Evolutionary conservation across 2,329 filamentous ascomycete species (phyloP).

Genomic region (Arthrinium phaeospermum): DNA sequence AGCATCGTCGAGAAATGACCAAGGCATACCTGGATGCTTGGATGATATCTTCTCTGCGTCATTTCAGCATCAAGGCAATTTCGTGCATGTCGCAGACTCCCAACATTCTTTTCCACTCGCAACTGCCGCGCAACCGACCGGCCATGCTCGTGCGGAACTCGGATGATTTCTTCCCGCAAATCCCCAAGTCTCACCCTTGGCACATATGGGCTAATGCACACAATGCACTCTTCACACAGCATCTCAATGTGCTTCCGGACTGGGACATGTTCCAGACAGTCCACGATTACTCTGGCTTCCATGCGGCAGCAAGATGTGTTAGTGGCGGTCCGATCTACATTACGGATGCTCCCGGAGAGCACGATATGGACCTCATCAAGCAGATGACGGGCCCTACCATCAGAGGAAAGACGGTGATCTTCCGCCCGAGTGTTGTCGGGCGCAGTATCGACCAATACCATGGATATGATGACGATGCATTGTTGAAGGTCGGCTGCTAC

Average conservation of each 20-base stretch:
- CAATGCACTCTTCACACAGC: slow-evolving; percentile 80
- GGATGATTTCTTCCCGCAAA: slow-evolving; percentile 88
- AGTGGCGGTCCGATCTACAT: slow-evolving; percentile 94
- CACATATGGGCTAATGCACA: slow-evolving; percentile 95
- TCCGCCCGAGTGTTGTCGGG: slow-evolving; percentile 78
- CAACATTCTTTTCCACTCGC: slow-evolving; percentile 83
- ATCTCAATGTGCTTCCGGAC: slow-evolving; percentile 87
- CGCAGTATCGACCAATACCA: slow-evolving; percentile 76
- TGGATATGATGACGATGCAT: slow-evolving; percentile 71
- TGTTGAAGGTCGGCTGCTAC: slow-evolving; percentile 82
- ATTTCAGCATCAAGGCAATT: slow-evolving; percentile 80
- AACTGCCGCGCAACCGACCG: slow-evolving; percentile 77
- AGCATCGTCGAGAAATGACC: slow-evolving; percentile 73
- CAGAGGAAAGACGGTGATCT: slow-evolving; percentile 76
- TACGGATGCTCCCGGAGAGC: slow-evolving; percentile 84
- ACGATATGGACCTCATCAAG: slow-evolving; percentile 75
- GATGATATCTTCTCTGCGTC: slow-evolving; percentile 75
- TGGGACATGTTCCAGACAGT: slow-evolving; percentile 74
- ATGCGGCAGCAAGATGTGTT: slow-evolving; percentile 88
- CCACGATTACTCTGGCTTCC: slow-evolving; percentile 76
- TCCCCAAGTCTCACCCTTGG: slow-evolving; percentile 85
- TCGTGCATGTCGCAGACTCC: slow-evolving; percentile 96
- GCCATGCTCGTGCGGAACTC: slow-evolving; percentile 82
- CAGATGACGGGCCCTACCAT: slow-evolving; percentile 82
- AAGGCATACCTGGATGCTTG: slow-evolving; percentile 84